These are phyloP conservation scores for Penicillium cinerascens DNA, from an alignment of 495 filamentous ascomycete species.

Conservation along the genomic window DNA sequence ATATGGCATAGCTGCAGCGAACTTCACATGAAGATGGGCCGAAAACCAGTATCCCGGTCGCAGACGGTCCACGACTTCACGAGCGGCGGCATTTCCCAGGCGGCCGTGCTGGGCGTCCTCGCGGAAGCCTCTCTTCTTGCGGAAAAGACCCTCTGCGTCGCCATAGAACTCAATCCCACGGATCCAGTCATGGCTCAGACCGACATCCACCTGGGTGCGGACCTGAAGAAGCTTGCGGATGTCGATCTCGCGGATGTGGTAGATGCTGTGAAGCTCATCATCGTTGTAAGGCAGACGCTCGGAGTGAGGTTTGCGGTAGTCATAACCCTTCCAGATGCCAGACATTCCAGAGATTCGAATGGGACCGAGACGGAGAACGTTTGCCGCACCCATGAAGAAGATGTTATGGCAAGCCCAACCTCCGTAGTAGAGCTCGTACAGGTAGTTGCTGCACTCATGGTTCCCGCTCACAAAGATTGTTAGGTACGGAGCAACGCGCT, in stretches of 20 bases:
- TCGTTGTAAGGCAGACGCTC: slow-evolving; percentile 82
- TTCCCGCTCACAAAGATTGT: slow-evolving; percentile 94
- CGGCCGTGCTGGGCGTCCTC: slow-evolving; percentile 67
- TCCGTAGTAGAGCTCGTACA: slow-evolving; percentile 91
- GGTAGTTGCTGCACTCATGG: slow-evolving; percentile 83
- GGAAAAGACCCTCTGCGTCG: slow-evolving; percentile 58
- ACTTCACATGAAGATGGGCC: slow-evolving; percentile 88
- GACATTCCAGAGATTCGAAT: slow-evolving; percentile 86
- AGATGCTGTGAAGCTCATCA: slow-evolving; percentile 71
- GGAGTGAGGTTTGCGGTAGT: slow-evolving; percentile 75
- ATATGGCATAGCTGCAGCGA: slow-evolving; percentile 67
- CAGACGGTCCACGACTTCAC: slow-evolving; percentile 72
- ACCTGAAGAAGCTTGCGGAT: slow-evolving; percentile 84
- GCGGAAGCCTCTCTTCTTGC: slow-evolving; percentile 66
- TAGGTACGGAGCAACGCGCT: slow-evolving; percentile 71
- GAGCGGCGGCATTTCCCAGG: slow-evolving; percentile 74
- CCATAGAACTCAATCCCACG: slow-evolving; percentile 72
- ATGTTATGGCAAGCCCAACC: slow-evolving; percentile 97
- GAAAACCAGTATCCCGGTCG: slow-evolving; percentile 89
- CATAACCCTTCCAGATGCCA: slow-evolving; percentile 87
- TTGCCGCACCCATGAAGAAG: slow-evolving; percentile 91
- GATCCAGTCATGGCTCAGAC: slow-evolving; percentile 95
- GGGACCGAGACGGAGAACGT: slow-evolving; percentile 75
- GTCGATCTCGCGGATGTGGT: slow-evolving; percentile 89
- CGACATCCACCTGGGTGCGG: slow-evolving; percentile 78